Conservation (phyloP, 1,284 basidiomycete species). For the Austroboletus niveus region DNA sequence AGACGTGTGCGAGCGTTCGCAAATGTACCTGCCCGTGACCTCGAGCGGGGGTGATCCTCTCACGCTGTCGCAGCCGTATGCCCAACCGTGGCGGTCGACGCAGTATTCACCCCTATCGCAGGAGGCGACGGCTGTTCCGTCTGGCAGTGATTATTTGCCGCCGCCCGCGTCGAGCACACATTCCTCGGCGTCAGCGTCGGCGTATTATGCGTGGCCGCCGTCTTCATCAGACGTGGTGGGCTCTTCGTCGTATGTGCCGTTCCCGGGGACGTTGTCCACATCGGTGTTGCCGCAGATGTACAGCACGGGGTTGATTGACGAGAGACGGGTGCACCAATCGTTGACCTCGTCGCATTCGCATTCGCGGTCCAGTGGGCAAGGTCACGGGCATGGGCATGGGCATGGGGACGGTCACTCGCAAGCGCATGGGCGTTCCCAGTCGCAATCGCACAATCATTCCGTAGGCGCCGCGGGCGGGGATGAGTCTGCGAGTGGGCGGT, state of each 20-base stretch:
- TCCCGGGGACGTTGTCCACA: conserved; percentile 52
- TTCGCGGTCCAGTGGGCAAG: conserved; percentile 7
- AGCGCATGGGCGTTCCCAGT: too few species aligned
- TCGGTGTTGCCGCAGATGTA: conserved; percentile 68
- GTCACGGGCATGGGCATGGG: too few species aligned
- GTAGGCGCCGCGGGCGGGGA: background rate
- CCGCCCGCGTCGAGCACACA: conserved; percentile 7
- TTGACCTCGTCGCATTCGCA: conserved; percentile 21
- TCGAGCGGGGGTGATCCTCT: conserved; percentile 1
- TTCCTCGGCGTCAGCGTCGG: conserved; percentile 13
- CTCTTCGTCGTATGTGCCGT: conserved; percentile 31
- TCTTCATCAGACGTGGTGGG: conserved; percentile 27
- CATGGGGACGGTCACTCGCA: too few species aligned
- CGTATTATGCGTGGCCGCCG: conserved; percentile 51
- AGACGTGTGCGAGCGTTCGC: conserved; percentile 30
- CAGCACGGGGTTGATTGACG: conserved; percentile 62
- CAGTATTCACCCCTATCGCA: conserved; percentile 21
- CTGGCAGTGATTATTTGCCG: conserved; percentile 12
- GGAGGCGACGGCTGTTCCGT: conserved; percentile 21
- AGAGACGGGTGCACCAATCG: conserved; percentile 24
- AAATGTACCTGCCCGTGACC: conserved; percentile 13
- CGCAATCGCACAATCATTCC: too few species aligned
- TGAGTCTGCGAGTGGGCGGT: conserved; percentile 30
- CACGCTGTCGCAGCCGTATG: conserved; percentile 20
- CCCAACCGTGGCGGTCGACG: conserved; percentile 31